phyloP scores from a whole-genome alignment of 2,329 filamentous ascomycete genomes.

The Parastagonospora avenae region DNA sequence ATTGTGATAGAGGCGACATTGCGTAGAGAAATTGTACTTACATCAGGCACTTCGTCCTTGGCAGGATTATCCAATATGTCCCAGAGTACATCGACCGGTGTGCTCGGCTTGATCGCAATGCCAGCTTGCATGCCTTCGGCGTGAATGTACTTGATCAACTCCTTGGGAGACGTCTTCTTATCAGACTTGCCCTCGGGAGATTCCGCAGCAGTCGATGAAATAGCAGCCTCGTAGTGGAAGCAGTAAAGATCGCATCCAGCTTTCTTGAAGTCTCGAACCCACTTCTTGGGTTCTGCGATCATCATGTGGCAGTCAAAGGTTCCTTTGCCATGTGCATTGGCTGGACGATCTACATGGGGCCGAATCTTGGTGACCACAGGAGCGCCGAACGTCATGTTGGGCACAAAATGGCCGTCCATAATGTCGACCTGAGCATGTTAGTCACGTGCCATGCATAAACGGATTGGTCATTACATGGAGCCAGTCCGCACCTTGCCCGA shows the following conservation, averaged over 20 bases:
- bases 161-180: slow-evolving; percentile 77
- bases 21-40: slow-evolving; percentile 57
- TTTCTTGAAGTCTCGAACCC: slow-evolving; percentile 93
- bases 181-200: slow-evolving; percentile 72
- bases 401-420: slow-evolving; percentile 98
- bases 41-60: slow-evolving; percentile 82
- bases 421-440: slow-evolving; percentile 94
- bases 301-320: slow-evolving; percentile 99
- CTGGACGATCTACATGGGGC: slow-evolving; percentile 78
- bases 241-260: slow-evolving; percentile 99
- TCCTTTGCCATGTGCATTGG: slow-evolving; percentile 72
- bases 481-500: slow-evolving; percentile 75
- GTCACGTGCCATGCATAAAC: slow-evolving; percentile 13
- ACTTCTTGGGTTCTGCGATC: slow-evolving; percentile 99
- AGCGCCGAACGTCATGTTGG: slow-evolving; percentile 96
- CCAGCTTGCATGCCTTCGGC: slow-evolving; percentile 85
- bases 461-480: slow-evolving; percentile 39
- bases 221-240: slow-evolving; percentile 98
- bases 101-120: slow-evolving; percentile 94
- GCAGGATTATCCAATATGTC: slow-evolving; percentile 79
- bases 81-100: slow-evolving; percentile 87
- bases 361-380: slow-evolving; percentile 95
- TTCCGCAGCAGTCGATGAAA: slow-evolving; percentile 80
- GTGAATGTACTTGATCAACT: slow-evolving; percentile 90
- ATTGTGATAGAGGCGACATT: slow-evolving; percentile 8